These are phyloP conservation scores for Ceratobasidium sp. DNA, from an alignment of 1,284 basidiomycete genomes.

Conservation along the genomic window DNA sequence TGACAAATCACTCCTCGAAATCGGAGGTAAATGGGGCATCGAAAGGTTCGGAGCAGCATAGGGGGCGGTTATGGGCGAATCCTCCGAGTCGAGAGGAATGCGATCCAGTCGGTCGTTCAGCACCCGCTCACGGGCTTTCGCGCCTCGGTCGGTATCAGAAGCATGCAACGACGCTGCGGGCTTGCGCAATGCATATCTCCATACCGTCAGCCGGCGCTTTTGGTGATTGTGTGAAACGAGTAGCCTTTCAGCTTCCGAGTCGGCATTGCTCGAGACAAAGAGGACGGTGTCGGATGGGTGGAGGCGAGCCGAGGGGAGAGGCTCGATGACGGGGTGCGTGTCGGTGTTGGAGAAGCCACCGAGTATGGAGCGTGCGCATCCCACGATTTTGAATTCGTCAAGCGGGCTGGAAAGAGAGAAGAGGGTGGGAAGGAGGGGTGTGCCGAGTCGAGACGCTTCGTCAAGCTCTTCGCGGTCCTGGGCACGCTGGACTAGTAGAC, in stretches of 20 bases:
- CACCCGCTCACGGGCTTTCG: slow-evolving; percentile 35
- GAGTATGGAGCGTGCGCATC: slow-evolving; percentile 47
- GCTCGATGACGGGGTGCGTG: slow-evolving; percentile 31
- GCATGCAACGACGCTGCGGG: slow-evolving; percentile 63
- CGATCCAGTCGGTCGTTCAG: slow-evolving; percentile 44
- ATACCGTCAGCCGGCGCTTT: slow-evolving; percentile 63
- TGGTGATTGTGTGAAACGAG: slow-evolving; percentile 42
- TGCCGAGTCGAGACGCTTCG: slow-evolving; percentile 59
- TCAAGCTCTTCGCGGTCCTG: slow-evolving; percentile 76
- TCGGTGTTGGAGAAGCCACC: slow-evolving; percentile 46
- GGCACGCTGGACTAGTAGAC: slow-evolving; percentile 81
- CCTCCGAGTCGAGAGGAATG: slow-evolving; percentile 42
- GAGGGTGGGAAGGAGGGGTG: slow-evolving; percentile 75
- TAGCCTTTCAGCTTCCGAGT: slow-evolving; percentile 26
- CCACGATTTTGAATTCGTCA: slow-evolving; percentile 75
- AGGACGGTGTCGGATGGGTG: slow-evolving; percentile 33
- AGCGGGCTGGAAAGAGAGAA: slow-evolving; percentile 81
- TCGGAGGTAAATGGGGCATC: slow-evolving; percentile 35
- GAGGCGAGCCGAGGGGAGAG: slow-evolving; percentile 44
- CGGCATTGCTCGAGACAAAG: slow-evolving; percentile 25
- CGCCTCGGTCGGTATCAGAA: slow-evolving; percentile 50
- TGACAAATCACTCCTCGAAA: slow-evolving; percentile 66
- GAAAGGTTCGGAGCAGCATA: slow-evolving; percentile 29
- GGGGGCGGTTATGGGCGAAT: slow-evolving; percentile 47
- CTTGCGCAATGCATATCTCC: slow-evolving; percentile 75